Percentiles rank a stretch among this genome's conserved stretches.
phyloP scores from a whole-genome alignment of 495 filamentous ascomycete genomes.

The Tetracladium setigerum region DNA sequence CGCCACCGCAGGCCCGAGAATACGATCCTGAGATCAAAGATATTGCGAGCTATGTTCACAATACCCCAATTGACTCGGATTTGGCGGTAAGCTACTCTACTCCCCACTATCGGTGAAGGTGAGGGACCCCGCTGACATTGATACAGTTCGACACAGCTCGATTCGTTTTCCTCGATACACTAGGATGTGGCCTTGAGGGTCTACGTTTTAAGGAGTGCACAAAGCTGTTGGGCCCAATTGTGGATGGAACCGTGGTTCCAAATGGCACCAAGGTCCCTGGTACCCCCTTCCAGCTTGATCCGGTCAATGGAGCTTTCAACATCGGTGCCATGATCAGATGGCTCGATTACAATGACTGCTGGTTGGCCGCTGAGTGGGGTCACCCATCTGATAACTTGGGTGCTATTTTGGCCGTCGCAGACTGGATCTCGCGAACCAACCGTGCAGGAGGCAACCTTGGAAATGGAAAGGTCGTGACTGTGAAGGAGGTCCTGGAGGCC shows the following conservation, averaged over 20 bases:
- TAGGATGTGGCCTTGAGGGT: conserved; percentile 93
- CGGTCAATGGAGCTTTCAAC: conserved; percentile 95
- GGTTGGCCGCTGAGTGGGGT: conserved; percentile 98
- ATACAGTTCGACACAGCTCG: conserved; percentile 83
- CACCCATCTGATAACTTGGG: conserved; percentile 96
- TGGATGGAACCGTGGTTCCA: conserved; percentile 84
- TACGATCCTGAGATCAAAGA: conserved; percentile 91
- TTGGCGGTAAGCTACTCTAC: conserved; percentile 63
- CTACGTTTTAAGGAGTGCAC: conserved; percentile 93
- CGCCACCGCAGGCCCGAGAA: conserved; percentile 43
- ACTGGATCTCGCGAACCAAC: conserved; percentile 97
- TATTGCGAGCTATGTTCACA: conserved; percentile 89
- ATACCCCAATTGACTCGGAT: conserved; percentile 82
- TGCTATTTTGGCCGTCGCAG: conserved; percentile 89
- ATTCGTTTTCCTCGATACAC: conserved; percentile 86
- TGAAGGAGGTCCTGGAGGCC: conserved; percentile 87
- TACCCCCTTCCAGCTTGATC: conserved; percentile 90
- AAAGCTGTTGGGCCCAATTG: conserved; percentile 90
- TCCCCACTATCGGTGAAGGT: conserved; percentile 17
- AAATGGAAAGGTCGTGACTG: conserved; percentile 75
- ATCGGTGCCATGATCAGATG: conserved; percentile 97
- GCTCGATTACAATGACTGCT: conserved; percentile 99
- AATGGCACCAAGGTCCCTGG: conserved; percentile 89
- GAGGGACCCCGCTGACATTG: conserved; percentile 17
- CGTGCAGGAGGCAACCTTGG: conserved; percentile 80